Evolutionary conservation across 257 asterid species (phyloP), one percentile per base, ranked within the genome.

Genomic region (Scutellaria barbata): DNA sequence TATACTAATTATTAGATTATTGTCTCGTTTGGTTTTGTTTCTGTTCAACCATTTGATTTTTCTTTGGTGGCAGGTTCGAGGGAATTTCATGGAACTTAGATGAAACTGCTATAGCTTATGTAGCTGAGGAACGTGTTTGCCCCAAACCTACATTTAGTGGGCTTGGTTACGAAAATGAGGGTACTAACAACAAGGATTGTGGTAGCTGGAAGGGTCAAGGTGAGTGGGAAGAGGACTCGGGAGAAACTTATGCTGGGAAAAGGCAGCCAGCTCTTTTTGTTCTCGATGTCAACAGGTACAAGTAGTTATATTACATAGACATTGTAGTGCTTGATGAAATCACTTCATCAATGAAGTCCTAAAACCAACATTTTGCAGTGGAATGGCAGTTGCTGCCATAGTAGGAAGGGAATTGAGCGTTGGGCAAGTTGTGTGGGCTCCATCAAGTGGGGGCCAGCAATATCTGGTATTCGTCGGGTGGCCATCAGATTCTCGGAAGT

Each of bases 201-300:
- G 84, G 86, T 48, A 87, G 85, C 80, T 92, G 99, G 99, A 88
- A 87, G 75, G 95, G 89, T 75, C 85, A 84, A 79, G 98, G 97
- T 33, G 90, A 83, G 7, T 95, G 95, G 92, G 97, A 92, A 81
- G 99, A 92, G 80, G 92, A 84, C 42, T 92, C 98, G 99, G 99
- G 99, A 30, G 99, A 95, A 84, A 79, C 90, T 42, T 95, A 95
- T 73, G 85, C 84, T 50, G 89, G 98, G 68, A 95, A 87, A 86
- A 77, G 86, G 76, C 92, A 87, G 79, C 95, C 99, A 25, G 88
- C 97, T 5, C 90, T 89, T 62, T 95, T 92, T 60, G 98, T 88
- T 45, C 77, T 95, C 53, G 64, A 85, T 63, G 43, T 77, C 46
- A 56, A 68, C 69, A 92, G 97, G 98, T 89, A 58, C 37, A 47